Conservation (phyloP, 2,329 filamentous ascomycete genomes). For the Madurella mycetomatis region DNA sequence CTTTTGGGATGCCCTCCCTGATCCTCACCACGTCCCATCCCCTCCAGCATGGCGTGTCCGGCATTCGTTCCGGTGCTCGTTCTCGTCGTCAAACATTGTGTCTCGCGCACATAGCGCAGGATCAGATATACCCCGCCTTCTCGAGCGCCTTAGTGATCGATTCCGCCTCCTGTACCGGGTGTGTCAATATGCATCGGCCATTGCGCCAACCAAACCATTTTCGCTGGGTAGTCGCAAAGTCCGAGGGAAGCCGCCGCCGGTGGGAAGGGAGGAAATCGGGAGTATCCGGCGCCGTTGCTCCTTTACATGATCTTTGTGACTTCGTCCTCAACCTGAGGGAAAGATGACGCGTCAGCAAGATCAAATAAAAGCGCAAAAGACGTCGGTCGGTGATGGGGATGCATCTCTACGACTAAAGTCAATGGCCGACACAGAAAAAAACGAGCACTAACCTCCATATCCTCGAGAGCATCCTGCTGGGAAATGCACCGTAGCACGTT, state of each 20-base stretch:
- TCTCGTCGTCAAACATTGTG: conserved; percentile 7
- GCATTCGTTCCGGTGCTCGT: conserved; percentile 5
- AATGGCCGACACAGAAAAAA: neutral
- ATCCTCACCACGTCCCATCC: neutral
- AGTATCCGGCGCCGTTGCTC: conserved; percentile 22
- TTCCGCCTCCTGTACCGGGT: conserved; percentile 32
- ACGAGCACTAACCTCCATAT: conserved; percentile 90
- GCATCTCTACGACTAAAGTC: neutral
- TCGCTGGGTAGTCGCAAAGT: conserved; percentile 6
- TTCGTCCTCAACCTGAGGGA: conserved; percentile 76
- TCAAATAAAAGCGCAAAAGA: conserved; percentile 11
- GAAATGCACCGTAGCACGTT: conserved; percentile 94
- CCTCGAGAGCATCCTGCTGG: conserved; percentile 94
- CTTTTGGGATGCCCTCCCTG: neutral
- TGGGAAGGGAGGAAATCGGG: conserved; percentile 13
- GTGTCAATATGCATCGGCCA: conserved; percentile 26
- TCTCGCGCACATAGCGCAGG: conserved; percentile 11
- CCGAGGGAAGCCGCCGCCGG: conserved; percentile 8
- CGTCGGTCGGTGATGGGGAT: neutral
- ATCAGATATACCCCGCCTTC: conserved; percentile 39
- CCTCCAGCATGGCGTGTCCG: conserved; percentile 1
- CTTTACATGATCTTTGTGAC: conserved; percentile 82
- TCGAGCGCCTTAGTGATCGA: conserved; percentile 36
- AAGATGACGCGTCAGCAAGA: conserved; percentile 50
- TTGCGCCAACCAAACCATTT: conserved; percentile 10